Base-by-base conservation (phyloP, 306 rosid species). In the Malus sieversii region DNA sequence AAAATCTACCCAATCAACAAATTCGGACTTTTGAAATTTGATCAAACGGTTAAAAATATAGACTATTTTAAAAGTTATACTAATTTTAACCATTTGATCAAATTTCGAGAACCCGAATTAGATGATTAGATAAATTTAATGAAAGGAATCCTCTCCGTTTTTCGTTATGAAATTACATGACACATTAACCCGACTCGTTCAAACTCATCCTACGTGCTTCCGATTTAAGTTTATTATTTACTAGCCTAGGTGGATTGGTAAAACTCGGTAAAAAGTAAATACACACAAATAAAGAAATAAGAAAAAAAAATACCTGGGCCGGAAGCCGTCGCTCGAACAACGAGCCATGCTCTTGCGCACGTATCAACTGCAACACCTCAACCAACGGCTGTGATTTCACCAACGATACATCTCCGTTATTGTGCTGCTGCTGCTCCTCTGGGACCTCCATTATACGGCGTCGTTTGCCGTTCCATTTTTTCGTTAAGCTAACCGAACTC, bases 401-500 rank as follows among this genome's bases (percentile, higher is more conserved):
- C 68, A 30, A 75, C 23, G 75, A 66, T 2, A 15, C 67, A 8
- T 79, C 82, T 8, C 57, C 86, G 25, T 73, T 77, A 45, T 75
- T 65, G 85, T 74, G 52, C 77, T 74, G 19, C 72, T 75, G 32
- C 72, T 75, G 23, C 79, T 84, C 13, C 15, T 75, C 71, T 14
- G 84, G 51, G 42, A 76, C 67, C 62, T 88, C 88, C 84, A 74
- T 77, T 67, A 82, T 83, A 51, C 74, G 78, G 25, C 85, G 82
- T 40, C 78, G 72, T 65, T 70, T 74, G 27, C 75, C 32, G 35
- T 79, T 85, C 83, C 84, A 77, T 80, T 66, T 88, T 46, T 87
- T 66, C 30, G 96, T 83, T 69, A 92, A 81, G 25, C 93, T 92
- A 63, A 90, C 90, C n/a, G 94, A 92, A 81, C 96, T 92, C 44